These are phyloP conservation scores for Drosera capensis DNA, from an alignment of 148 eudicot species.

Conservation along the genomic window DNA sequence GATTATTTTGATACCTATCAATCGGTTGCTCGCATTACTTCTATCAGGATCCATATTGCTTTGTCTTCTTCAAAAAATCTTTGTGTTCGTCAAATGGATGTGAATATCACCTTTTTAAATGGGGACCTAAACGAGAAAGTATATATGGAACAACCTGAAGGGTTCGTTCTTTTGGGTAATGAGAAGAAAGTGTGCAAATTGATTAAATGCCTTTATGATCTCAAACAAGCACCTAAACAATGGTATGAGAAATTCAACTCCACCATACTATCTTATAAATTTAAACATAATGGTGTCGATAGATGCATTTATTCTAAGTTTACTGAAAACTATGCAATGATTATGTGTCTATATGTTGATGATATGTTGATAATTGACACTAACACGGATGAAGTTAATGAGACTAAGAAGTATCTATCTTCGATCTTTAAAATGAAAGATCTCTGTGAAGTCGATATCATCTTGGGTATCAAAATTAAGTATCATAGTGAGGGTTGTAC, in stretches of 20 bases:
- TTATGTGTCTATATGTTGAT: slow-evolving; percentile 1
- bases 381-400: slow-evolving; percentile 1
- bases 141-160: not conserved
- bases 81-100: slow-evolving; percentile 7
- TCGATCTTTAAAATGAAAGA: not conserved
- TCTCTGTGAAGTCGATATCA: too few species aligned
- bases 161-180: not conserved
- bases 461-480: too few species aligned
- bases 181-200: slow-evolving; percentile 2
- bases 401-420: not conserved
- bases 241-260: slow-evolving; percentile 6
- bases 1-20: slow-evolving; percentile 8
- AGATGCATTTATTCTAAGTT: slow-evolving; percentile 5
- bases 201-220: slow-evolving; percentile 2
- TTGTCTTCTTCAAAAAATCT: slow-evolving; percentile 4
- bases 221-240: not conserved
- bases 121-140: slow-evolving; percentile 3
- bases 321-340: slow-evolving; percentile 2
- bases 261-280: not conserved
- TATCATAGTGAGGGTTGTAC: too few species aligned
- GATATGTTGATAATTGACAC: not conserved
- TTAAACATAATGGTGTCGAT: not conserved
- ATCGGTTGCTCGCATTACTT: slow-evolving; percentile 4
- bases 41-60: slow-evolving; percentile 6
- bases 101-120: not conserved